phyloP scores from a whole-genome alignment of 805 yeast species.

The Metschnikowia kofuensis region DNA sequence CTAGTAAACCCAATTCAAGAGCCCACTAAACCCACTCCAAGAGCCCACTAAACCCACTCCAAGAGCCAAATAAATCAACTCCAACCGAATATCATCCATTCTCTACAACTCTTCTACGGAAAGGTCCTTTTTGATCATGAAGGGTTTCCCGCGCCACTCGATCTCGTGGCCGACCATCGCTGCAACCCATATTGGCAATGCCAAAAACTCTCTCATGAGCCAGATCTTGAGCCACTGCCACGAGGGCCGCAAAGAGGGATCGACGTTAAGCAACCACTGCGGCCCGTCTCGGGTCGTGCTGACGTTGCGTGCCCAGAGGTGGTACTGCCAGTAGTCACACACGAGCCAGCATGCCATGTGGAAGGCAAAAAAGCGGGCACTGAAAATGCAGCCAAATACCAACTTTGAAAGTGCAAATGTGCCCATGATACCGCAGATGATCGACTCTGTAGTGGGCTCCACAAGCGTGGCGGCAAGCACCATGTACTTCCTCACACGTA shows the following conservation, averaged over 20 bases:
- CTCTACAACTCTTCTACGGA: conserved; percentile 63
- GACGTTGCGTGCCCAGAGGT: conserved; percentile 35
- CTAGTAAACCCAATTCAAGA: no score
- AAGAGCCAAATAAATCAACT: no score
- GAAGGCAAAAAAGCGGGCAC: conserved; percentile 36
- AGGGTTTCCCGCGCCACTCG: conserved; percentile 79
- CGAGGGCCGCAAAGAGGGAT: conserved; percentile 17
- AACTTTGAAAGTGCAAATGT: conserved; percentile 53
- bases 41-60: no score
- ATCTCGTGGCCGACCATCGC: conserved; percentile 77
- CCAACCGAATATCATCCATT: no score
- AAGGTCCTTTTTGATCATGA: conserved; percentile 66
- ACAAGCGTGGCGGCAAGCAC: conserved; percentile 78
- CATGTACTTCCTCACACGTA: conserved; percentile 84
- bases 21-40: no score
- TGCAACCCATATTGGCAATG: conserved; percentile 78
- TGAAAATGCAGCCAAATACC: conserved; percentile 29
- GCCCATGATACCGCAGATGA: conserved; percentile 67
- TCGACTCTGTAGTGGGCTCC: conserved; percentile 83
- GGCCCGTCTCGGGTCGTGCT: conserved; percentile 4
- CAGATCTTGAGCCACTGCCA: conserved; percentile 43
- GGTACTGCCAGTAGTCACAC: conserved; percentile 61
- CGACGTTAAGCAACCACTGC: conserved; percentile 15
- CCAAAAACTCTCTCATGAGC: conserved; percentile 68
- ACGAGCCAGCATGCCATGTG: conserved; percentile 64